Base-by-base conservation (phyloP, 331 rosid genomes). In the Prunus yedoensis region DNA sequence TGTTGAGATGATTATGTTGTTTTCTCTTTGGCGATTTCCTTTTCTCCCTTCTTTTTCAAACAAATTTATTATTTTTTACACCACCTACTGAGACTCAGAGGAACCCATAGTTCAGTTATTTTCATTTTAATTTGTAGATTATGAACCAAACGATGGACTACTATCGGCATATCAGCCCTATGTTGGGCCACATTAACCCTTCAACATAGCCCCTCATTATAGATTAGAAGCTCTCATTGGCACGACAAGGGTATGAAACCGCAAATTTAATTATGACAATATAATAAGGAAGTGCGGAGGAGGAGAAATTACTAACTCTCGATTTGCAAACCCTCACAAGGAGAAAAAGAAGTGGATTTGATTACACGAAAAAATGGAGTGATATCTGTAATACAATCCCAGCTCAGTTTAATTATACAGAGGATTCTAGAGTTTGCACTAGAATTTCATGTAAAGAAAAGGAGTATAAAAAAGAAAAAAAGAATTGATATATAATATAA, bases 401-500 rank as follows among this genome's bases (percentile, higher is more conserved):
- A 30, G 28, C 50, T 13, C 71, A 20, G 10, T 18, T 35, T 41
- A 65, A 41, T 65, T 63, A 63, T 18, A 35, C 15, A 18, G 68
- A 7, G 49, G 47, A 65, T n/a, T n/a, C 77, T 30, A 73, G 59
- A 45, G 52, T 20, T n/a, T 65, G 77, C 14, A 27, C 35, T 10
- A 64, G 15, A 51, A 47, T 4, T 64, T 74, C 13, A 41, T 18
- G 51, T 41, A 46, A 65, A 65, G 32, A 18, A 47, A 66, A 77
- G 73, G 63, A 59, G 69, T 71, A 67, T 61, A 79, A 60, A 69
- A 66, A 57, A 69, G 28, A 71, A 88, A 83, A 80, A 81, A 86
- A 77, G 27, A 66, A 72, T 74, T 27, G 71, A 66, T 66, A 76
- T 65, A 77, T 61, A 74, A 71, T 35, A 6, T 35, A 35, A 35